Conservation (phyloP, 108 stramenopile species). For the Skeletonema tropicum region DNA sequence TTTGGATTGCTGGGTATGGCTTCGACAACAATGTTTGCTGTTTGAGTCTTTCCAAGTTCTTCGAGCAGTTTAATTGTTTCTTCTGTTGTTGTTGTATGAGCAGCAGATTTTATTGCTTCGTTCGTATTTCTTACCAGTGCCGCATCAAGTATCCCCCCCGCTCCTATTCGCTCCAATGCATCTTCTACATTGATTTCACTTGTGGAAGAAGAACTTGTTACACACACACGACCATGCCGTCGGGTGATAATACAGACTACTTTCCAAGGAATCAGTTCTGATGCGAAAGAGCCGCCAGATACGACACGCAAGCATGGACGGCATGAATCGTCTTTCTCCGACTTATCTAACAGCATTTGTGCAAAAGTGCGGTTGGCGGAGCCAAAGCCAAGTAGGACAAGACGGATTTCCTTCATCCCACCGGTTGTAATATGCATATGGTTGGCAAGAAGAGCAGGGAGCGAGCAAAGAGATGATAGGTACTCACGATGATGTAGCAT, state of each 20-base stretch:
- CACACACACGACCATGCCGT: slow-evolving; percentile 29
- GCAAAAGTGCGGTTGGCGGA: slow-evolving; percentile 35
- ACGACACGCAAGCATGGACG: slow-evolving; percentile 20
- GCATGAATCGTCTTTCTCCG: slow-evolving; percentile 10
- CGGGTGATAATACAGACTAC: slow-evolving; percentile 39
- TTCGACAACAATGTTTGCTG: slow-evolving; percentile 39
- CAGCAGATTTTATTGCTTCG: background rate
- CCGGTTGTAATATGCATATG: no score
- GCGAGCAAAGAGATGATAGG: no score
- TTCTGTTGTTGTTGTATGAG: background rate
- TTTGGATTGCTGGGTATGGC: slow-evolving; percentile 37
- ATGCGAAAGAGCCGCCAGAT: background rate
- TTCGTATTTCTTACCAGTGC: slow-evolving; percentile 9
- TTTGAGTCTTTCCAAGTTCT: slow-evolving; percentile 11
- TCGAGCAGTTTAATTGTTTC: slow-evolving; percentile 18
- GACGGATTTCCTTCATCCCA: background rate
- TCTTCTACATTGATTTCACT: slow-evolving; percentile 22
- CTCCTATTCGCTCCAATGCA: slow-evolving; percentile 19
- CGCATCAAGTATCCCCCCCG: slow-evolving; percentile 24
- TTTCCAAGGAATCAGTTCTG: slow-evolving; percentile 33
- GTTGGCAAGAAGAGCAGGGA: no score
- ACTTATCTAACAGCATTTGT: slow-evolving; percentile 36
- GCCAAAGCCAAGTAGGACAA: slow-evolving; percentile 37
- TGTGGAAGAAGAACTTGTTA: background rate
- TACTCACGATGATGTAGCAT: no score